Evolutionary conservation across 1,139 yeast species (phyloP).

Genomic region (Diutina neorugosa): DNA sequence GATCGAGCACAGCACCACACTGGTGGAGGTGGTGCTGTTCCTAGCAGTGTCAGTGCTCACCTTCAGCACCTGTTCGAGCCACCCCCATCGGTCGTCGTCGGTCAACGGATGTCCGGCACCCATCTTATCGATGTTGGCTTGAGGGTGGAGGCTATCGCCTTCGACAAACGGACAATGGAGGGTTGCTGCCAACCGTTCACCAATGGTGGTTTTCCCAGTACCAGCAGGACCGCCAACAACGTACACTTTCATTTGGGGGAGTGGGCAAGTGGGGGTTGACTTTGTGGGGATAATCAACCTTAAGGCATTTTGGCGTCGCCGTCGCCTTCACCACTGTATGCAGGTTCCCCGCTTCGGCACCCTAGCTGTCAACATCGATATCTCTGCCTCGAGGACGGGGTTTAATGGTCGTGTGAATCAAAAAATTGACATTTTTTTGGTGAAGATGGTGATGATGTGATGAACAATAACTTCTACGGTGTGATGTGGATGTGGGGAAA

Average conservation of each 20-base stretch:
- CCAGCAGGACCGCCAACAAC: constrained; percentile 88
- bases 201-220: constrained; percentile 81
- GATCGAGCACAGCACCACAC: constrained; percentile 76
- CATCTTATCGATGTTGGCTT: constrained; percentile 72
- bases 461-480: too few species aligned
- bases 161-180: constrained; percentile 51
- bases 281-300: too few species aligned
- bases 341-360: neutral
- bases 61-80: constrained; percentile 50
- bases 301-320: too few species aligned
- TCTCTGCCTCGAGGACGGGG: neutral
- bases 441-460: too few species aligned
- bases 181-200: constrained; percentile 30
- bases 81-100: constrained; percentile 87
- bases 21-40: constrained; percentile 14
- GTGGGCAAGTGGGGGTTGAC: neutral
- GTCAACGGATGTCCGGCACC: constrained; percentile 62
- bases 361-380: neutral
- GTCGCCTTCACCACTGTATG: neutral
- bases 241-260: constrained; percentile 14
- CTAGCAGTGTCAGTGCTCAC: constrained; percentile 17
- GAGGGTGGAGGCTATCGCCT: constrained; percentile 76
- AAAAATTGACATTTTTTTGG: too few species aligned
- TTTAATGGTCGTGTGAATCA: too few species aligned
- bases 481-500: too few species aligned